Percentiles rank a stretch among this genome's conserved stretches.
Conservation (phyloP, 177 flowering plant species). For the Vitis hybrid region DNA sequence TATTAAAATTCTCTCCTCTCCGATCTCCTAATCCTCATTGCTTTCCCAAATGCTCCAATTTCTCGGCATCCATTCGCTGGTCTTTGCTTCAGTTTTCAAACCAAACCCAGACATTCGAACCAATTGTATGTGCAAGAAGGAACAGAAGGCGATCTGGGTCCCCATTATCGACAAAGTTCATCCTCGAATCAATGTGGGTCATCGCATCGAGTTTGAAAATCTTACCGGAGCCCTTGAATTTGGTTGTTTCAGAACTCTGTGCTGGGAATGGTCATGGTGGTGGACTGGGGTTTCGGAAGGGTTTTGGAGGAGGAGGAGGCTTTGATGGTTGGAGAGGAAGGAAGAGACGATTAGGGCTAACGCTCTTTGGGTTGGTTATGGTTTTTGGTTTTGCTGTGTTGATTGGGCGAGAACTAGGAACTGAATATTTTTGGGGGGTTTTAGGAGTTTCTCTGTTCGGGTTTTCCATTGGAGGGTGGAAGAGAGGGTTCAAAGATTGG, state of each 20-base stretch:
- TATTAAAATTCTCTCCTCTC: neutral
- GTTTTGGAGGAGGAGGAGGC: constrained; percentile 36
- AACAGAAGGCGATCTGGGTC: constrained; percentile 30
- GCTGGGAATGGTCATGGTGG: constrained; percentile 38
- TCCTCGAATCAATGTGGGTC: constrained; percentile 25
- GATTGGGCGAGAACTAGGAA: constrained; percentile 21
- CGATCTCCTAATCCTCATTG: neutral
- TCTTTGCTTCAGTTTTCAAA: neutral
- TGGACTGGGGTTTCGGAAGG: constrained; percentile 26
- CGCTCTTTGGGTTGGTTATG: constrained; percentile 16
- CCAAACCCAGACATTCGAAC: constrained; percentile 16
- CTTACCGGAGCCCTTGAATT: constrained; percentile 45
- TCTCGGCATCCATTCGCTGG: neutral
- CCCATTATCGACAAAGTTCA: constrained; percentile 13
- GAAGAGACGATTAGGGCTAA: constrained; percentile 13
- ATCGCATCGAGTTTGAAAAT: constrained; percentile 36
- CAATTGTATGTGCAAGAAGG: constrained; percentile 34
- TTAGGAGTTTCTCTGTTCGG: constrained; percentile 31
- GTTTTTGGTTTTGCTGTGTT: constrained; percentile 22
- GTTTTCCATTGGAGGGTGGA: constrained; percentile 18
- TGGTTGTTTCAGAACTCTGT: constrained; percentile 33
- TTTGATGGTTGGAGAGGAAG: constrained; percentile 34
- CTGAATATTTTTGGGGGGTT: constrained; percentile 21
- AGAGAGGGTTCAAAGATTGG: constrained; percentile 27
- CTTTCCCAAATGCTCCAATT: constrained; percentile 1